phyloP scores from a whole-genome alignment of 2,329 filamentous ascomycete genomes.

The Colletotrichum caudatum region DNA sequence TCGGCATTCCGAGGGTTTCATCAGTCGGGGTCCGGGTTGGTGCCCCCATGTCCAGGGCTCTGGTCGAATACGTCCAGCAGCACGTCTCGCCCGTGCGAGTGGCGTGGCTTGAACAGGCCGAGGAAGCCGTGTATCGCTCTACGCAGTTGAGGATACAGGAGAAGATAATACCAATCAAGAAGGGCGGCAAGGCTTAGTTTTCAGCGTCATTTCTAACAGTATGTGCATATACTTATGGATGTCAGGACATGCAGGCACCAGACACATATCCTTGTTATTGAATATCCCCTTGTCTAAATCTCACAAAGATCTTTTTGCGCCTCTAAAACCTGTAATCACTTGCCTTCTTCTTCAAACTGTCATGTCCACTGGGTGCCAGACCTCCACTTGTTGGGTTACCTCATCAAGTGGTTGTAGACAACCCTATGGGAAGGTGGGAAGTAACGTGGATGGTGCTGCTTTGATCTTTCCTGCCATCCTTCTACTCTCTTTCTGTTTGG shows the following conservation, averaged over 20 bases:
- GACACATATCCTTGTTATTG: background rate
- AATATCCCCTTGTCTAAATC: too few relatives aligned
- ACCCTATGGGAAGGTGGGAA: background rate
- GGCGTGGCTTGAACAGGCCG: slow-evolving; percentile 60
- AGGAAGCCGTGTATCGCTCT: slow-evolving; percentile 46
- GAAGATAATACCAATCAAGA: slow-evolving; percentile 37
- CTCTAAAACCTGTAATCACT: background rate
- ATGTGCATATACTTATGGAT: background rate
- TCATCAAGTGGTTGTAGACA: background rate
- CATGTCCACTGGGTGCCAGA: background rate
- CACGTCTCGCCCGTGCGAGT: slow-evolving; percentile 65
- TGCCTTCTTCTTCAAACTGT: background rate
- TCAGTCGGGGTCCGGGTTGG: slow-evolving; percentile 69
- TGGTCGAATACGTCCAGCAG: slow-evolving; percentile 68
- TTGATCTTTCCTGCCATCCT: background rate
- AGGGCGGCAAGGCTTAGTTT: slow-evolving; percentile 28
- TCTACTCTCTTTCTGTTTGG: background rate
- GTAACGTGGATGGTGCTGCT: background rate
- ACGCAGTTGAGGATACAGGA: slow-evolving; percentile 44
- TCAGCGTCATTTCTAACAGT: background rate
- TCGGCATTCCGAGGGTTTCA: slow-evolving; percentile 74
- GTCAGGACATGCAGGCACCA: background rate
- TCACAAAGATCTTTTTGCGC: background rate
- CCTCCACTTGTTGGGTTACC: background rate
- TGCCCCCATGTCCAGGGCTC: slow-evolving; percentile 67